Evolutionary conservation across 2,329 filamentous ascomycete species (phyloP), one percentile per base, ranked within the genome.

Genomic region (Biscogniauxia marginata): DNA sequence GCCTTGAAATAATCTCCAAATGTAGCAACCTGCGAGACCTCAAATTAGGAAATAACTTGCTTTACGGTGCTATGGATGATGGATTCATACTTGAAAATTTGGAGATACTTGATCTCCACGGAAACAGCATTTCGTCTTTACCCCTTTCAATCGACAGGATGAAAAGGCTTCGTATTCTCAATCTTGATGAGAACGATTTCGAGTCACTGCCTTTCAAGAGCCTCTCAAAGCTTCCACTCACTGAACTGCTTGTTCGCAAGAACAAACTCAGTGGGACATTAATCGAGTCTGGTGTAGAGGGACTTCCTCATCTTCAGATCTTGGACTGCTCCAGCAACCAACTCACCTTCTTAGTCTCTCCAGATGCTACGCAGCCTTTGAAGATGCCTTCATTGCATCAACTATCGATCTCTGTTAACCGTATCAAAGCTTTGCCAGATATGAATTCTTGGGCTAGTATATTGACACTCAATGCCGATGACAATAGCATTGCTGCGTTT

Each of bases 321-420:
- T 75, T 99, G 18, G 90, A 96, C 63, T 80, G 95, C 7, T 88
- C 90, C 0, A 83, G 83, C 48, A 98, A 98, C 67, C 83, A 87
- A 24, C 74, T 98, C 13, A 79, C 77, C 13, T 77, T 83, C 68
- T 59, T 87, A 21, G 74, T 78, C 1, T 71, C 78, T 0, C 60
- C 71, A 0, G 63, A 63, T n/a, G 59, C 57, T 1, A 70, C 72
- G 1, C 64, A 79, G 3, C 65, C 71, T 0, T 72, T 95, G n/a
- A 73, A 78, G 0, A 71, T 96, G 54, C 91, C 93, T 0, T 84
- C 81, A 7, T 74, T 97, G 21, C 87, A 90, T 61, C 85, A 86
- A 49, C 74, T 98, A 9, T 86, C 87, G 30, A 76, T 96, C n/a
- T 89, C 89, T 1, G 85, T 88, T 71, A 99, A 99, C 70, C 84